Conservation (phyloP, 1,284 basidiomycete genomes). For the Pseudozyma tsukubaensis region DNA sequence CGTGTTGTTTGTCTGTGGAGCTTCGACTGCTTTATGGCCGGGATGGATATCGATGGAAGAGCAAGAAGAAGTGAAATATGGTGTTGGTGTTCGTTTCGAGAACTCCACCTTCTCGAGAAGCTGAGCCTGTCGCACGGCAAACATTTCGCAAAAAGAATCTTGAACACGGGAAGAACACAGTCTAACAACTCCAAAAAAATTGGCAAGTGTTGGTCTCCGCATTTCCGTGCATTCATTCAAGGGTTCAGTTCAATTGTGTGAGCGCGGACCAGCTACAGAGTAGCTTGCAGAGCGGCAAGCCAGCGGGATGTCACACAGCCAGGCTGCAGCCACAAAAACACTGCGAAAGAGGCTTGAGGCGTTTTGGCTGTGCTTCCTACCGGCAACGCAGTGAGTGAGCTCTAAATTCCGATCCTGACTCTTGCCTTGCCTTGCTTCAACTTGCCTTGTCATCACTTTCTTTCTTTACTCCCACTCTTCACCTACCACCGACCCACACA, state of each 20-base stretch:
- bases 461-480: conserved; percentile 1
- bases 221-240: neutral
- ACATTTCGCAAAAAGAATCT: neutral
- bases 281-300: neutral
- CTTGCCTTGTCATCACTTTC: neutral
- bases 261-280: conserved; percentile 6
- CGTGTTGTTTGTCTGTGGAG: too few relatives aligned
- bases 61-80: too few relatives aligned
- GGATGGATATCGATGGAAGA: too few relatives aligned
- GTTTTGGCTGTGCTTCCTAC: neutral
- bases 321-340: too few relatives aligned
- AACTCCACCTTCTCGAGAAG: too few relatives aligned
- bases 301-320: neutral
- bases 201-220: neutral
- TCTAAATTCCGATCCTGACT: neutral
- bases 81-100: too few relatives aligned
- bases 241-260: conserved; percentile 7
- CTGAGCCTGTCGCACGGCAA: too few relatives aligned
- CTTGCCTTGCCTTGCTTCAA: neutral
- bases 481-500: neutral
- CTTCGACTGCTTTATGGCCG: too few relatives aligned
- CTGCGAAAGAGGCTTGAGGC: neutral
- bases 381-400: conserved; percentile 1
- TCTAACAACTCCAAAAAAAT: neutral
- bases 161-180: neutral